Evolutionary conservation across 2,329 filamentous ascomycete genomes (phyloP).

Genomic region (Cadophora sp.): DNA sequence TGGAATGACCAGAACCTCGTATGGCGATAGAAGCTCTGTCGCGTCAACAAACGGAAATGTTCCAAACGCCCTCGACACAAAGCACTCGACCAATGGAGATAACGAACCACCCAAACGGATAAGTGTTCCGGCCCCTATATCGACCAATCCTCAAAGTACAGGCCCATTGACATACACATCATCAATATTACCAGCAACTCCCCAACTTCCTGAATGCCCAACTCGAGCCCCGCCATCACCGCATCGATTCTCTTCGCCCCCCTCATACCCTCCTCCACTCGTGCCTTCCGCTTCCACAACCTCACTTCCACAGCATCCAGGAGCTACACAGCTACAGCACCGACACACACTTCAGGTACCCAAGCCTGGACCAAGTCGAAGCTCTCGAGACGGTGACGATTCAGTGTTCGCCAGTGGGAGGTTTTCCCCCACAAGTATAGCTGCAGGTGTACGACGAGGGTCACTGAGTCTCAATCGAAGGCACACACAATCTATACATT

Average conservation of each 20-base stretch:
- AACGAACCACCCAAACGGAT: conserved; percentile 33
- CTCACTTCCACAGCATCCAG: conserved; percentile 51
- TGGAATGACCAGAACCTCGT: conserved; percentile 35
- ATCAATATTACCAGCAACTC: conserved; percentile 42
- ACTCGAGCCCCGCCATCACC: conserved; percentile 44
- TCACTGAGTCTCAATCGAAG: conserved; percentile 85
- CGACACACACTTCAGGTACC: conserved; percentile 91
- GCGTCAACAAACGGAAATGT: conserved; percentile 42
- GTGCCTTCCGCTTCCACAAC: conserved; percentile 50
- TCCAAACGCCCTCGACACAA: conserved; percentile 29
- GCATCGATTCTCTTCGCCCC: conserved; percentile 71
- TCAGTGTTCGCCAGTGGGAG: conserved; percentile 75
- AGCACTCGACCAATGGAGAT: conserved; percentile 37
- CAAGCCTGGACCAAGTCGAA: conserved; percentile 67
- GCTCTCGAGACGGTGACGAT: conserved; percentile 77
- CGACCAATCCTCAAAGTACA: conserved; percentile 43
- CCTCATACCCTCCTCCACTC: conserved; percentile 61
- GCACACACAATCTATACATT: conserved; percentile 84
- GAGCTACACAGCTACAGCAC: conserved; percentile 70
- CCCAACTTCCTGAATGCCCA: conserved; percentile 37
- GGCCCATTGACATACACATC: conserved; percentile 44
- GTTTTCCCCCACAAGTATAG: conserved; percentile 70
- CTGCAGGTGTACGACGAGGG: conserved; percentile 70
- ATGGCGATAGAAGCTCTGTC: conserved; percentile 41
- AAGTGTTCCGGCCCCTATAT: conserved; percentile 37